Evolutionary conservation across 2,329 filamentous ascomycete species (phyloP).

Genomic region (Ustulina deusta): DNA sequence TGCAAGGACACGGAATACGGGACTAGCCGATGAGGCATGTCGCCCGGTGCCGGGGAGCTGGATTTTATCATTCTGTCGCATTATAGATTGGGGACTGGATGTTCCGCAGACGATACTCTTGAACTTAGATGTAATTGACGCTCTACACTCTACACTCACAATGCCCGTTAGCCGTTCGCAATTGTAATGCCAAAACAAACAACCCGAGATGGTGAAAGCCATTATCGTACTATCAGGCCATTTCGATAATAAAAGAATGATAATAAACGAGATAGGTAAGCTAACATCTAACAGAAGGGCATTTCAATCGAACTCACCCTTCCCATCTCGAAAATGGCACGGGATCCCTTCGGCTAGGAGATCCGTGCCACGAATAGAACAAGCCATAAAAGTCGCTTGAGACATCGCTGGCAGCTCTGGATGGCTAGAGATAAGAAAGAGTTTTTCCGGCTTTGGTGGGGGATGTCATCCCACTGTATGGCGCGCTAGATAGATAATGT

Average conservation of each 20-base stretch:
- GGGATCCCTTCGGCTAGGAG: neutral
- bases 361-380: constrained; percentile 3
- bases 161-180: neutral
- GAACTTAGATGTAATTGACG: neutral
- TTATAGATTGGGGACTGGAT: neutral
- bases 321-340: constrained; percentile 9
- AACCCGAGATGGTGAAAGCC: neutral
- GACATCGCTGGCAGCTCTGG: constrained; percentile 10
- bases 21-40: constrained; percentile 32
- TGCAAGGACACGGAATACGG: constrained; percentile 28
- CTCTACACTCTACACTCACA: neutral
- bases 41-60: constrained; percentile 35
- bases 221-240: neutral
- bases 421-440: constrained; percentile 35
- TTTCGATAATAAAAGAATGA: neutral
- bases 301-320: neutral
- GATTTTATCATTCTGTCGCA: neutral
- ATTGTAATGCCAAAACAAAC: neutral
- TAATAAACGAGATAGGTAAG: neutral
- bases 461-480: constrained; percentile 20
- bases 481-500: constrained; percentile 22
- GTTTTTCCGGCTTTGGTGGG: constrained; percentile 24
- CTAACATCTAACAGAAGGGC: neutral
- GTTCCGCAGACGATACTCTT: neutral
- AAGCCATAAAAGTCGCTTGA: constrained; percentile 11